Percentiles rank a stretch among this genome's conserved stretches.
These are phyloP conservation scores for Ailanthus altissimus DNA, from an alignment of 345 rosid species.

Conservation along the genomic window DNA sequence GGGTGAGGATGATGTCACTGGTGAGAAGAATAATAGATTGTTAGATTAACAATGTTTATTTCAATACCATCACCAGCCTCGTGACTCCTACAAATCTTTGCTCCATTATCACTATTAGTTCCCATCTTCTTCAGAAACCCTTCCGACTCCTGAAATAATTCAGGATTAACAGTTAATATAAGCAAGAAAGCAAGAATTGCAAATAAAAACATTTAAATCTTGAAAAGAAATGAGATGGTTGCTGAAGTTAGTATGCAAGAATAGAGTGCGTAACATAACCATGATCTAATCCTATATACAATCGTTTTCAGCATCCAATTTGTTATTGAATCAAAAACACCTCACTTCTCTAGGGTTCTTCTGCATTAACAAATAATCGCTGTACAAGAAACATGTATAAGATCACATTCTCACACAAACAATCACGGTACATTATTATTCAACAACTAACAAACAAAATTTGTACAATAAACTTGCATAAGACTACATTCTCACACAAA, in stretches of 20 bases:
- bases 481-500: neutral
- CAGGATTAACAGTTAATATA: neutral
- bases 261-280: neutral
- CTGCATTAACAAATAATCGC: no score
- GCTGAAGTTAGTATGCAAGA: neutral
- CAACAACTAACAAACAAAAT: no score
- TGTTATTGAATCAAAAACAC: no score
- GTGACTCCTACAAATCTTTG: slow-evolving; percentile 22
- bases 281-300: neutral
- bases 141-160: slow-evolving; percentile 2
- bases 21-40: no score
- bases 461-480: neutral
- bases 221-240: neutral
- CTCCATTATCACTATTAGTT: slow-evolving; percentile 35
- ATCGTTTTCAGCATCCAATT: no score
- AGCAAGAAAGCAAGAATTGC: neutral
- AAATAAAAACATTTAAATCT: neutral
- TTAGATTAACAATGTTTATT: no score
- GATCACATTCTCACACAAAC: neutral
- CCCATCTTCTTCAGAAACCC: slow-evolving; percentile 40
- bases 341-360: no score
- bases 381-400: neutral
- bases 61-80: slow-evolving; percentile 50
- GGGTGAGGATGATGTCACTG: no score
- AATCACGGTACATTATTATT: no score